Conservation (phyloP, 2,329 filamentous ascomycete species). For the Scolecobasidium constrictum region DNA sequence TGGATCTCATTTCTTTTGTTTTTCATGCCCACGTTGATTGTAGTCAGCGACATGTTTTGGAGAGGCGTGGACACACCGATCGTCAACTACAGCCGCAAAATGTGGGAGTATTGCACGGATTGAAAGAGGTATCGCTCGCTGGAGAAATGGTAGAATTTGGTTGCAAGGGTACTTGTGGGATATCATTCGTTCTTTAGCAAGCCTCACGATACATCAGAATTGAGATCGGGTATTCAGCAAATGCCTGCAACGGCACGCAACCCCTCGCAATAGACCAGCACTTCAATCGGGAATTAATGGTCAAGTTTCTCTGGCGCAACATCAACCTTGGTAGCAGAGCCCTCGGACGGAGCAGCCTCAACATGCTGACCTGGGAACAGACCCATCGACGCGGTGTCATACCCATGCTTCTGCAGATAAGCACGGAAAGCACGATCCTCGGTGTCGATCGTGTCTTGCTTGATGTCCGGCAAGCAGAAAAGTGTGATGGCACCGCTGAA, state of each 20-base stretch:
- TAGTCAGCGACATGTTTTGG: neutral
- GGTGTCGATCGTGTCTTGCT: conserved; percentile 68
- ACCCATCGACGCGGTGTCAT: conserved; percentile 45
- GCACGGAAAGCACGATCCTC: conserved; percentile 68
- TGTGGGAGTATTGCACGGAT: neutral
- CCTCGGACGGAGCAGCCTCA: too few species aligned
- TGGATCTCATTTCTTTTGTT: neutral
- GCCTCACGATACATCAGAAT: too few species aligned
- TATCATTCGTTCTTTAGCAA: too few species aligned
- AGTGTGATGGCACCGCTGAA: conserved; percentile 57
- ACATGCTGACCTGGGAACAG: too few species aligned
- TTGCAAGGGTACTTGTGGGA: too few species aligned
- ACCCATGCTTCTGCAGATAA: conserved; percentile 64
- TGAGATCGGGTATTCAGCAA: too few species aligned
- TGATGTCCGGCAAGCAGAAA: conserved; percentile 63
- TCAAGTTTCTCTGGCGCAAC: too few species aligned
- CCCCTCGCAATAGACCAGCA: too few species aligned
- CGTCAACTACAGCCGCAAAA: neutral
- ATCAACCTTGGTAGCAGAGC: too few species aligned
- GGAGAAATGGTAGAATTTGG: too few species aligned
- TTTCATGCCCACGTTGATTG: neutral
- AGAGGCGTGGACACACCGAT: neutral
- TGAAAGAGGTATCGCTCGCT: neutral
- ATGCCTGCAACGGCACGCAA: too few species aligned
- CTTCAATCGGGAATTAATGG: too few species aligned